These are phyloP conservation scores for Neurospora pannonica DNA, from an alignment of 495 filamentous ascomycete species.

Conservation along the genomic window DNA sequence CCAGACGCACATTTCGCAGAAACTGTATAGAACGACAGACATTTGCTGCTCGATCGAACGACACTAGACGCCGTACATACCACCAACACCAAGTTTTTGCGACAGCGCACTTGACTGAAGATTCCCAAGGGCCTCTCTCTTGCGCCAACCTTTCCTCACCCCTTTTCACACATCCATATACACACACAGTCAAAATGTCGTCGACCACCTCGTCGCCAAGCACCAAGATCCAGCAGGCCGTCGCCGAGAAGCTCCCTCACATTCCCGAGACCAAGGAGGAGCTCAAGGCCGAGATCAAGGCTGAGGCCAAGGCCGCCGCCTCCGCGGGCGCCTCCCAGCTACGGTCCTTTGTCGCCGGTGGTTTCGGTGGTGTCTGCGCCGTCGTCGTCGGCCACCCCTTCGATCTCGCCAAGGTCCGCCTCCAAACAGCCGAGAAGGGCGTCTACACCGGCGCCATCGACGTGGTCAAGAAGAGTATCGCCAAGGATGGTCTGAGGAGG, in stretches of 20 bases:
- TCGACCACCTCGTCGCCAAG: constrained; percentile 19
- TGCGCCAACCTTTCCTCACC: background rate
- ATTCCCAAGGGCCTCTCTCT: background rate
- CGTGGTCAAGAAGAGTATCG: constrained; percentile 78
- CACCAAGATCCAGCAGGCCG: constrained; percentile 25
- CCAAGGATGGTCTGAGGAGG: constrained; percentile 71
- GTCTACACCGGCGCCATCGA: constrained; percentile 87
- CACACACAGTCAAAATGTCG: constrained; percentile 13
- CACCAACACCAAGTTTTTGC: background rate
- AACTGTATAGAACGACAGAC: background rate
- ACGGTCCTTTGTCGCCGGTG: constrained; percentile 80
- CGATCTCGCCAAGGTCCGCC: constrained; percentile 91
- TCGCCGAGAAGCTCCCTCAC: constrained; percentile 39
- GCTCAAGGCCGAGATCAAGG: constrained; percentile 40
- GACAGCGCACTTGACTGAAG: background rate
- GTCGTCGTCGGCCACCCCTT: constrained; percentile 94
- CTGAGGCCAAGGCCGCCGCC: constrained; percentile 37
- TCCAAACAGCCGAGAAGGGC: constrained; percentile 92
- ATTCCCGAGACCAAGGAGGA: constrained; percentile 43
- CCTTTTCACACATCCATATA: background rate
- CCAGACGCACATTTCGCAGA: background rate
- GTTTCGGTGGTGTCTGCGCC: constrained; percentile 87
- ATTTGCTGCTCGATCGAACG: background rate
- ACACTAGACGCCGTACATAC: background rate
- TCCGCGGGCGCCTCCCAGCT: constrained; percentile 41